Conservation (phyloP, 257 asterid species). For the Capsicum baccatum region DNA sequence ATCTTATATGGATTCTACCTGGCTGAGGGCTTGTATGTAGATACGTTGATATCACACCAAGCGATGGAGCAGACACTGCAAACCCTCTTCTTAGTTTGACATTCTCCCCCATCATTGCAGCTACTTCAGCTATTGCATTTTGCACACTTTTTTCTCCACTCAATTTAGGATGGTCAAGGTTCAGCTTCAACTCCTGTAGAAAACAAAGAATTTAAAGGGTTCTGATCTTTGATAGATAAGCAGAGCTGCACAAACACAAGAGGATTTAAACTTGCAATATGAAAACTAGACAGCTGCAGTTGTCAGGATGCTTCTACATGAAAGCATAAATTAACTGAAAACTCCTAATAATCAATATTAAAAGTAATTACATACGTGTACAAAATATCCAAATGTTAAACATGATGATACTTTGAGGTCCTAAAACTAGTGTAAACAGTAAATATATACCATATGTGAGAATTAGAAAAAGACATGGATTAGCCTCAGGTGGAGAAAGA, state of each 20-base stretch:
- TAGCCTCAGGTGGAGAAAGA: not conserved
- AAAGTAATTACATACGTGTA: not conserved
- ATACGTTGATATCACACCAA: constrained; percentile 85
- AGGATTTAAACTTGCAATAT: not conserved
- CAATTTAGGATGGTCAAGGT: constrained; percentile 81
- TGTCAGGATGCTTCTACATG: constrained; percentile 2
- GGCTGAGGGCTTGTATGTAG: constrained; percentile 91
- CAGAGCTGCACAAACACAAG: constrained; percentile 35
- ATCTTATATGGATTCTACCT: constrained; percentile 50
- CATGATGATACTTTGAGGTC: not conserved
- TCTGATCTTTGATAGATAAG: not conserved
- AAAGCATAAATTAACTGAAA: constrained; percentile 8
- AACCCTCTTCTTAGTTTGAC: constrained; percentile 90
- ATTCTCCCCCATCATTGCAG: constrained; percentile 99
- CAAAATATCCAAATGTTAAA: constrained; percentile 7
- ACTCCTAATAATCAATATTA: not conserved
- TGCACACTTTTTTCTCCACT: constrained; percentile 77
- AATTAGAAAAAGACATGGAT: constrained; percentile 2
- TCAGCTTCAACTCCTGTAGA: constrained; percentile 67
- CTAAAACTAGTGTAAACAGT: not conserved
- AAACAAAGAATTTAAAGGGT: constrained; percentile 7
- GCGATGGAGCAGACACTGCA: constrained; percentile 60
- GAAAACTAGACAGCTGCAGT: not conserved
- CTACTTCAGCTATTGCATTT: constrained; percentile 81
- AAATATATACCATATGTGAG: not conserved